phyloP scores from a whole-genome alignment of 495 filamentous ascomycete genomes.

The Halenospora varia region DNA sequence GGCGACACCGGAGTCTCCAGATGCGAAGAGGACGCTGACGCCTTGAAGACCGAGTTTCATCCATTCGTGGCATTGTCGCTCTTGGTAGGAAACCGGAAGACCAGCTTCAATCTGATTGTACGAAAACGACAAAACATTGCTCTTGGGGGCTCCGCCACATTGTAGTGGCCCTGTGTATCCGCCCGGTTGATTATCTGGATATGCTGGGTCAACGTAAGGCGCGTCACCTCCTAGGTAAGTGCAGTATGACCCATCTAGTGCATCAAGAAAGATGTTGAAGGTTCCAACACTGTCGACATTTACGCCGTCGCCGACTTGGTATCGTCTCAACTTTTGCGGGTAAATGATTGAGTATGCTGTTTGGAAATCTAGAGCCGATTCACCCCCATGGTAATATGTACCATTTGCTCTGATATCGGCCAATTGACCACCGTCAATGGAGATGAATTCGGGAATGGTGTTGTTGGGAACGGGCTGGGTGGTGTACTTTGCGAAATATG shows the following conservation, averaged over 20 bases:
- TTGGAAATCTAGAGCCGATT: conserved; percentile 32
- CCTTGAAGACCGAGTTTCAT: conserved; percentile 41
- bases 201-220: conserved; percentile 42
- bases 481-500: conserved; percentile 22
- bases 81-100: conserved; percentile 45
- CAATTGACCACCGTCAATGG: conserved; percentile 25
- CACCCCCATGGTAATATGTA: conserved; percentile 7
- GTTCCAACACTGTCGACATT: conserved; percentile 33
- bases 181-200: conserved; percentile 47
- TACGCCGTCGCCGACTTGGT: conserved; percentile 32
- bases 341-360: conserved; percentile 30
- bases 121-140: conserved; percentile 55
- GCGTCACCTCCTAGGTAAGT: conserved; percentile 41
- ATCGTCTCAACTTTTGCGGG: conserved; percentile 33
- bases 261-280: conserved; percentile 36
- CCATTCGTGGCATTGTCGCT: conserved; percentile 52
- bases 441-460: conserved; percentile 17
- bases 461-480: conserved; percentile 14
- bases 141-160: conserved; percentile 55
- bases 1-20: conserved; percentile 36
- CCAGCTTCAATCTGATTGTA: conserved; percentile 49
- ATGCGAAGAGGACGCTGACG: conserved; percentile 30
- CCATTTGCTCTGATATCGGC: conserved; percentile 5
- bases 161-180: conserved; percentile 55
- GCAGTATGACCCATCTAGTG: conserved; percentile 63